Base-by-base conservation (phyloP, 768 basidiomycete genomes). In the Melanogaster broomeanus region DNA sequence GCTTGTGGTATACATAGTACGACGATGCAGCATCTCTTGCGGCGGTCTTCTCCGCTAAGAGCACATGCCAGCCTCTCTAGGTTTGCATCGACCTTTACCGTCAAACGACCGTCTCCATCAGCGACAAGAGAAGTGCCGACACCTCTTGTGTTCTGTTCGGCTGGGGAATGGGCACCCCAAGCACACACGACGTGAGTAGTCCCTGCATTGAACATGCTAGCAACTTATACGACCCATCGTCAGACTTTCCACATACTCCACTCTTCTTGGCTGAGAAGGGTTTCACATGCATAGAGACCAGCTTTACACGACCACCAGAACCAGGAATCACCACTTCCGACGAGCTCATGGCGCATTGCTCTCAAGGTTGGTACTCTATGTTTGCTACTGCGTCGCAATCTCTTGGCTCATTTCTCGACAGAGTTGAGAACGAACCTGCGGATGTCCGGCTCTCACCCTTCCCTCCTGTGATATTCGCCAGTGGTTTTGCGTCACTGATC, bases 401-500 rank as follows among this genome's bases (percentile, higher is more conserved):
- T 13, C 18, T 37, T 34, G 15, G 35, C n/a, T 44, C 34, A 44
- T 34, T 30, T 10, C 12, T 12, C 31, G 42, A 21, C 55, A 81
- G 81, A 76, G 48, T 62, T 83, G 30, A 65, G 66, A 39, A 67
- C 67, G 19, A 70, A 75, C 30, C 67, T 84, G 44, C 72, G 72
- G 18, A 61, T 73, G 8, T 68, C 76, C 15, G 67, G 63, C 5
- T 74, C 76, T 34, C 76, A n/a, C n/a, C 82, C 9, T 84, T 84
- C 53, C 79, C 83, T 0, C 84, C 84, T 2, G 74, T 85, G 27
- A 70, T 86, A 33, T 69, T 84, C 53, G 77, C 83, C 2, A 74
- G 75, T 22, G 72, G 73, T 6, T 57, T 71, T 4, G 73, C 75
- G 10, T 75, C 82, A 48, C 70, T 87, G 31, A 75, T 89, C 47